Percentiles rank a stretch among this genome's conserved stretches.
phyloP scores from a whole-genome alignment of 2,329 filamentous ascomycete species.

The Claviceps arundinis region DNA sequence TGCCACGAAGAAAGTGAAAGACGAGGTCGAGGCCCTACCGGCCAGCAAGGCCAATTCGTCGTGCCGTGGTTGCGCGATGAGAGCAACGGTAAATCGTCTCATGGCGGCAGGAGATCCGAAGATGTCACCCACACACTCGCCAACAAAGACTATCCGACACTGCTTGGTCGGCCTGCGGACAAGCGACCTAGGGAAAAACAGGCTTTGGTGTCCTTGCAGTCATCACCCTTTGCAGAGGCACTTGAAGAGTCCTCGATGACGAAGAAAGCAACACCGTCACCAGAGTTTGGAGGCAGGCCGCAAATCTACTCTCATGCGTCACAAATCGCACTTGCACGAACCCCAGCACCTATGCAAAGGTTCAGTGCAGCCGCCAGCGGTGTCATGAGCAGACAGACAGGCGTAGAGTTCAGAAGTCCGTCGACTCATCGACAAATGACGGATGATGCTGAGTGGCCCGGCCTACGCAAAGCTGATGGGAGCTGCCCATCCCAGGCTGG shows the following conservation, averaged over 20 bases:
- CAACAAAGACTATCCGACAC: background rate
- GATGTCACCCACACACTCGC: background rate
- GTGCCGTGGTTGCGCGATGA: background rate
- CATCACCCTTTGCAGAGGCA: background rate
- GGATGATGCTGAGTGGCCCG: background rate
- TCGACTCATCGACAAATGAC: background rate
- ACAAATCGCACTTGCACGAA: slow-evolving; percentile 4
- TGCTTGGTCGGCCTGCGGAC: background rate
- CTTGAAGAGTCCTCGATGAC: background rate
- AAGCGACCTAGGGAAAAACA: background rate
- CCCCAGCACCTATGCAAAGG: background rate
- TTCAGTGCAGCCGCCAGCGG: background rate
- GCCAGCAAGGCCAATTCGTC: background rate
- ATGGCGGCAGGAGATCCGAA: background rate
- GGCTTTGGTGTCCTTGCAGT: no score
- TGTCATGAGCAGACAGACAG: no score
- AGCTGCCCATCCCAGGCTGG: background rate
- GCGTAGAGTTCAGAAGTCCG: background rate
- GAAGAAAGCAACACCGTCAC: background rate
- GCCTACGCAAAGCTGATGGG: background rate
- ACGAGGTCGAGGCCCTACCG: background rate
- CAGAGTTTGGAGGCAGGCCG: background rate
- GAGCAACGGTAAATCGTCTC: background rate
- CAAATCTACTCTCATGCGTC: background rate
- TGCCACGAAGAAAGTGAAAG: background rate